Evolutionary conservation across 805 yeast species (phyloP), one percentile per base, ranked within the genome.

Genomic region (Scheffersomyces coipomensis): DNA sequence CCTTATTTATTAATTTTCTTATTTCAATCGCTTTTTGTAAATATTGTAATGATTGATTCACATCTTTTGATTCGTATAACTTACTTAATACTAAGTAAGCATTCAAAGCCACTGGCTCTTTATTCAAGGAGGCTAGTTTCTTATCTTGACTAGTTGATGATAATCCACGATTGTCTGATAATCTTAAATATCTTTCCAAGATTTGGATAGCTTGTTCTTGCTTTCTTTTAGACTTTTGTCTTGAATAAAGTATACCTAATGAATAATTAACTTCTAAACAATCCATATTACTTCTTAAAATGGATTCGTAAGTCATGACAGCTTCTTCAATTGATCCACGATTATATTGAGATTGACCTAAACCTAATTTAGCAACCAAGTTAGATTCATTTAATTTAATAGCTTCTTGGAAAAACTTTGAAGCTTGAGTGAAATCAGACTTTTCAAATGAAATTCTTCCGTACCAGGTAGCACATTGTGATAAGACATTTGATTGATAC

Each of bases 281-380:
- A 53, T 81, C 83, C 17, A 87, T 83, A 51, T 81, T 75, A 13
- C 75, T 66, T 49, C 83, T 80, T 40, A 82, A 73, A 33, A 88
- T 69, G 33, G 78, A 77, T 56, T 91, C 98, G 53, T 88, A 85
- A 0, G 96, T 81, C 46, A 90, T 74, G 47, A 85, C 79, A 10
- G 98, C 93, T 56, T 90, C 97, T 51, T 87, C 89, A 9, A 77
- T 56, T 29, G 85, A 78, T 34, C 82, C 83, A 56, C 90, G 82
- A 38, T 80, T 73, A 38, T 84, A 76, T 55, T 88, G 89, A 2
- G 96, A 76, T 58, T 88, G 95, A 1, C 95, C 96, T 42, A 85
- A 74, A 22, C 97, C 98, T 39, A 90, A 68, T 48, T 80, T 80
- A 0, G 97, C 82, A 16, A 85, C 71, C 3, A 83, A 53, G 50